A percentile compares a stretch with the other conserved stretches of the same genome.
phyloP scores from a whole-genome alignment of 805 yeast genomes.

The Yamadazyma endophytica region DNA sequence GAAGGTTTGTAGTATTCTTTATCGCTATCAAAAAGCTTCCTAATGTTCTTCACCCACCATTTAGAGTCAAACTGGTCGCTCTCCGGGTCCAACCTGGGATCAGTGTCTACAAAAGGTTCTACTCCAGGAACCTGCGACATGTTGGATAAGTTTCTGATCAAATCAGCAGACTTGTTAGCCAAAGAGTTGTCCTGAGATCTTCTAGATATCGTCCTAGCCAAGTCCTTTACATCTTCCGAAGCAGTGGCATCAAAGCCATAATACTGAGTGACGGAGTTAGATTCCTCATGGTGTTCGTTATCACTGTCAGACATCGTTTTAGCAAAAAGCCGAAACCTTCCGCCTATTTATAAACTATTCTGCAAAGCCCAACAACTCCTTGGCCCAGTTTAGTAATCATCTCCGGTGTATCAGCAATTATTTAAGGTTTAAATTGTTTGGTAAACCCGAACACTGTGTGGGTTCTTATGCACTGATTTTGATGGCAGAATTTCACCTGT shows the following conservation, averaged over 20 bases:
- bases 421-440: no score
- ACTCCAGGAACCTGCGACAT: constrained; percentile 44
- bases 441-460: no score
- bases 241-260: constrained; percentile 12
- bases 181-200: constrained; percentile 8
- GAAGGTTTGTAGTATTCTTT: constrained; percentile 59
- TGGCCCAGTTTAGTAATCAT: no score
- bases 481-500: no score
- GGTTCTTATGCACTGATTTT: no score
- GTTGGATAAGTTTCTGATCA: constrained; percentile 36
- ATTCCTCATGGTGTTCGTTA: no score
- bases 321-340: no score
- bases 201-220: constrained; percentile 13
- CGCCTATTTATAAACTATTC: no score
- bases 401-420: no score
- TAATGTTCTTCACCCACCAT: constrained; percentile 60
- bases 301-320: constrained; percentile 2
- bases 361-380: no score
- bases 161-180: constrained; percentile 16
- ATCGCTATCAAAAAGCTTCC: constrained; percentile 45
- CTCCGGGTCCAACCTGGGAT: constrained; percentile 50
- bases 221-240: constrained; percentile 14
- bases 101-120: constrained; percentile 22
- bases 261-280: constrained; percentile 18
- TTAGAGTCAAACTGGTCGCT: constrained; percentile 49